These are phyloP conservation scores for Melanomma pulvis-pyrius DNA, from an alignment of 495 filamentous ascomycete genomes.

Conservation along the genomic window DNA sequence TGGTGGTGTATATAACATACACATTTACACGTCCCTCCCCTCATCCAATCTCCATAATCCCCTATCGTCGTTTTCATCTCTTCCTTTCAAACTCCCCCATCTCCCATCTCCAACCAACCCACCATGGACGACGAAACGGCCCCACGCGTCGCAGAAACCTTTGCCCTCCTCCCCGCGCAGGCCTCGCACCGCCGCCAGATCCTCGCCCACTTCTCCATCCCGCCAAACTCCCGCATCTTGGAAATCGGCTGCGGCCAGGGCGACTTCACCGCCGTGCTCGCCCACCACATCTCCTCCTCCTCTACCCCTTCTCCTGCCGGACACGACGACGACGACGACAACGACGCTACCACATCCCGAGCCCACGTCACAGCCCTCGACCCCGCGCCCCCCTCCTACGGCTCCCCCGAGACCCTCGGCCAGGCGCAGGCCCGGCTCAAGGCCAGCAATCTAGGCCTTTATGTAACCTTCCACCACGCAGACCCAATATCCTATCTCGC, in stretches of 20 bases:
- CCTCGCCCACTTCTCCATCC: constrained; percentile 9
- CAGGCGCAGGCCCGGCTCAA: constrained; percentile 3
- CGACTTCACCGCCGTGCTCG: constrained; percentile 22
- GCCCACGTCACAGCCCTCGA: constrained; percentile 14
- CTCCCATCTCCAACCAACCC: no score
- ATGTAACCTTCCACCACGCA: not conserved
- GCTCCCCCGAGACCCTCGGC: constrained; percentile 16
- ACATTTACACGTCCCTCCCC: no score
- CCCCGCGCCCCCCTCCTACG: constrained; percentile 24
- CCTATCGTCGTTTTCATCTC: no score
- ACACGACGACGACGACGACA: no score
- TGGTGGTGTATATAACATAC: no score
- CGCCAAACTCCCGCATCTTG: not conserved
- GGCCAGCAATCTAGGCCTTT: not conserved
- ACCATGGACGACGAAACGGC: no score
- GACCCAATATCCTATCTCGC: not conserved
- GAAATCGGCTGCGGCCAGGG: constrained; percentile 29
- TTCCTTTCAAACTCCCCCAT: no score
- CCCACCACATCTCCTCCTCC: not conserved
- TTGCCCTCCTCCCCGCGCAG: no score
- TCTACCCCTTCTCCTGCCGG: no score
- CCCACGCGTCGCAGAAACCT: no score
- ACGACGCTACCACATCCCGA: not conserved
- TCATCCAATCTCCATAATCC: no score
- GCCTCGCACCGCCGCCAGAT: constrained; percentile 1